Evolutionary conservation across 2,329 filamentous ascomycete species (phyloP), one percentile per base, ranked within the genome.

Genomic region (Fusarium acutatum): DNA sequence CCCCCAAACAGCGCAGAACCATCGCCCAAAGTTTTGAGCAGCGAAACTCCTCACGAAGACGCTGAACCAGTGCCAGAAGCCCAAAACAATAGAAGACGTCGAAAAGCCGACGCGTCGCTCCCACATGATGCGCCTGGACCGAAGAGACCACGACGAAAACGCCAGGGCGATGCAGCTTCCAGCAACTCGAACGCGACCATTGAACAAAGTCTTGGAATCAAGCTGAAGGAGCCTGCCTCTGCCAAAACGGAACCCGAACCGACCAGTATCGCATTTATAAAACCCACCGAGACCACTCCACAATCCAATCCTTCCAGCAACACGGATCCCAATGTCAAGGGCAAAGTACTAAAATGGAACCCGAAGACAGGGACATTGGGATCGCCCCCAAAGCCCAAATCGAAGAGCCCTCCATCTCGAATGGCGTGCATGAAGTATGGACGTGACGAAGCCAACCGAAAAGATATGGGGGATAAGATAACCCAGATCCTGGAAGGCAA

Each of bases 371-470:
- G 90, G 10, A 92, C 89, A 5, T 86, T 91, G 56, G 89, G 89
- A 8, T 89, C 89, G 9, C 89, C 90, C 0, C 90, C 90, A 1
- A 88, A 86, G 53, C 83, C 85, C 7, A 92, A 90, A 73, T 76
- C 78, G 3, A 78, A 72, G 30, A 66, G 28, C 11, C 69, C 60
- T 22, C 83, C 83, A 43, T 79, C 82, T 9, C 81, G 80, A 28
- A 67, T 93, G 10, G 86, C 91, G 5, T 82, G 83, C 18, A 85
- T 94, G 37, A 85, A 82, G 68, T 96, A 96, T 77, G 89, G 88
- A 5, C 78, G 76, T 9, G 86, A 89, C 63, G 79, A 83, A 12
- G 79, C 78, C 34, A 83, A 82, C 43, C 86, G 86, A 43, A 77
- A 80, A 37, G 81, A 82, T 1, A 80, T 93, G 34, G 92, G 91